These are phyloP conservation scores for Phyllosticta citrichinensis DNA, from an alignment of 2,329 filamentous ascomycete species.

Conservation along the genomic window DNA sequence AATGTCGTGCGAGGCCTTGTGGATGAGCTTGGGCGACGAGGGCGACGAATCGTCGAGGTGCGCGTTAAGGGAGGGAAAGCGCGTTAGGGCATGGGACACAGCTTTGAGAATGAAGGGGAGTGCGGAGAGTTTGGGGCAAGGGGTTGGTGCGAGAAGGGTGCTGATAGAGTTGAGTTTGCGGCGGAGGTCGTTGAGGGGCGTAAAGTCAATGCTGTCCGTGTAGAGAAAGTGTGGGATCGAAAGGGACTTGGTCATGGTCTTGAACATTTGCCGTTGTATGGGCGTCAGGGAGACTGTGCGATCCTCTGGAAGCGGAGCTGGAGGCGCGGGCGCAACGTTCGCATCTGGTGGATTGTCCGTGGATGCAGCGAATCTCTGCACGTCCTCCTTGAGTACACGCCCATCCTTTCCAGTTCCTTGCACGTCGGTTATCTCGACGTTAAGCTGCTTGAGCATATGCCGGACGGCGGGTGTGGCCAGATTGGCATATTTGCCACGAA, in stretches of 20 bases:
- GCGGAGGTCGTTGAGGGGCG: slow-evolving; percentile 61
- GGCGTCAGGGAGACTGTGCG: slow-evolving; percentile 60
- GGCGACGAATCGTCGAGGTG: slow-evolving; percentile 54
- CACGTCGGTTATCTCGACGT: slow-evolving; percentile 68
- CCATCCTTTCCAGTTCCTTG: slow-evolving; percentile 83
- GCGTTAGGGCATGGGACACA: slow-evolving; percentile 70
- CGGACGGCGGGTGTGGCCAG: slow-evolving; percentile 89
- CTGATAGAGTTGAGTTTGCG: slow-evolving; percentile 44
- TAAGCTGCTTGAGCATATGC: slow-evolving; percentile 71
- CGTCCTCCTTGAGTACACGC: slow-evolving; percentile 84
- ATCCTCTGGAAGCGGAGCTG: slow-evolving; percentile 43
- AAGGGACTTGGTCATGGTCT: slow-evolving; percentile 87
- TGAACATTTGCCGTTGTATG: slow-evolving; percentile 91
- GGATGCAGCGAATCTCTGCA: slow-evolving; percentile 53
- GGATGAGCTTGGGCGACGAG: slow-evolving; percentile 63
- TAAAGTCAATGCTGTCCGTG: slow-evolving; percentile 79
- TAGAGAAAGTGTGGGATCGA: slow-evolving; percentile 93
- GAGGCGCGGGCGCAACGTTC: slow-evolving; percentile 21
- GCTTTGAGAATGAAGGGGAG: slow-evolving; percentile 95
- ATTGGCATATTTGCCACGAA: slow-evolving; percentile 55
- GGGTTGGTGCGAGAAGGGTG: slow-evolving; percentile 23
- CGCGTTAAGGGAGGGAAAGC: slow-evolving; percentile 80
- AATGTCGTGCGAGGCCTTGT: slow-evolving; percentile 84
- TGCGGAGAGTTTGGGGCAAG: slow-evolving; percentile 54
- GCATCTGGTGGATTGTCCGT: slow-evolving; percentile 15